These are phyloP conservation scores for Parathielavia appendiculata DNA, from an alignment of 495 filamentous ascomycete species.

Conservation along the genomic window DNA sequence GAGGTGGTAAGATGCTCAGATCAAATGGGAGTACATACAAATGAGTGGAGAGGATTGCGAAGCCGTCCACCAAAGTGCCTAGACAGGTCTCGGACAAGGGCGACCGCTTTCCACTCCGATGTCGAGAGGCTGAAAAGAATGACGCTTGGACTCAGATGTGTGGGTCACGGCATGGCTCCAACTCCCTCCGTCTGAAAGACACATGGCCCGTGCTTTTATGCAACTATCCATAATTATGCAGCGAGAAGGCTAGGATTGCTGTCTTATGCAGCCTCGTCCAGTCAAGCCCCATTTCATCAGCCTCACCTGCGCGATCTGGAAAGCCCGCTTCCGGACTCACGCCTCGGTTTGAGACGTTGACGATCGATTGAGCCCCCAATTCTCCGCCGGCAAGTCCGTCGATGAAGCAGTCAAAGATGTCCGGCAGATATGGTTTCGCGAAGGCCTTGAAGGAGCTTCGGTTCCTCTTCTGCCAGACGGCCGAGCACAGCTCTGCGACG, in stretches of 20 bases:
- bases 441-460: constrained; percentile 89
- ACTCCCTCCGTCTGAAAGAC: background rate
- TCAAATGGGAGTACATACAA: constrained; percentile 9
- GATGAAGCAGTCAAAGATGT: constrained; percentile 53
- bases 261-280: constrained; percentile 8
- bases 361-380: constrained; percentile 17
- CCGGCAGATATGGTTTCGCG: constrained; percentile 85
- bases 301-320: constrained; percentile 8
- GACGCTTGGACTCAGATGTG: constrained; percentile 11
- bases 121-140: background rate
- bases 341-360: constrained; percentile 7
- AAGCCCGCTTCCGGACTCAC: constrained; percentile 17
- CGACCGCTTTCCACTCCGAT: constrained; percentile 8
- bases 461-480: constrained; percentile 93
- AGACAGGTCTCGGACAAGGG: background rate
- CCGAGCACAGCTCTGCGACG: constrained; percentile 77
- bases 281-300: constrained; percentile 20
- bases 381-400: constrained; percentile 13
- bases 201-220: background rate
- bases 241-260: background rate
- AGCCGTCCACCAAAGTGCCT: background rate
- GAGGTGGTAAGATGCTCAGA: background rate
- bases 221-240: constrained; percentile 2
- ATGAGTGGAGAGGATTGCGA: constrained; percentile 10
- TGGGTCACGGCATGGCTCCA: background rate